Evolutionary conservation across 1,284 basidiomycete species (phyloP), one percentile per base, ranked within the genome.

Genomic region (Polyporus tsugae): DNA sequence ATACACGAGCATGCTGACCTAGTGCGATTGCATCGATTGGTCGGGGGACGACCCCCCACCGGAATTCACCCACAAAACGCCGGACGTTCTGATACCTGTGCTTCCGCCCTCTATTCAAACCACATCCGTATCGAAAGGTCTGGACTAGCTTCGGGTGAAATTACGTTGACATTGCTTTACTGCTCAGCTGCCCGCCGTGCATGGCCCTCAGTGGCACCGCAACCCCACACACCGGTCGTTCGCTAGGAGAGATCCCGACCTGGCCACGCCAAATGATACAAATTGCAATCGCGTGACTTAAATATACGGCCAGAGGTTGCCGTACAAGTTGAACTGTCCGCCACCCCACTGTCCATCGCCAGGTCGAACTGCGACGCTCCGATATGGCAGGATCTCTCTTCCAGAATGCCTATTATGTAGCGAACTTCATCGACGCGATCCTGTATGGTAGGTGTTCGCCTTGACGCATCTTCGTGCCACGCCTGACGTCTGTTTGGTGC

Each of bases 331-430:
- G 46, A 52, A 25, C n/a, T 22, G 25, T 22, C 46, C 22, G 46
- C 13, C 44, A 22, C 22, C 46, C 46, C 46, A 22, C 46, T 52
- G 46, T 52, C 22, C 46, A 52, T 52, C 46, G 13, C n/a, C 46
- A 25, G 22, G 22, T 22, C 22, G n/a, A 52, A 52, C 46, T 1
- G 46, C 25, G 46, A 52, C 46, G 22, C 22, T 25, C 11, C 22
- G 46, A 52, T 15, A 52, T 66, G 65, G 52, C 65, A 44, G 60
- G 60, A 36, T 62, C 58, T 22, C 59, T 69, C 55, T 70, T 70
- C 36, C 62, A 66, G 42, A 53, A 64, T 52, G 60, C 68, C 9
- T 70, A 63, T 42, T 70, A 70, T 42, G 59, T 66, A 11, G 62
- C 55, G 15, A 66, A 64, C 53, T 59, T 57, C 62, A 58, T 70